Evolutionary conservation across 805 yeast genomes (phyloP), one percentile per base, ranked within the genome.

Genomic region (Spathaspora sp.): DNA sequence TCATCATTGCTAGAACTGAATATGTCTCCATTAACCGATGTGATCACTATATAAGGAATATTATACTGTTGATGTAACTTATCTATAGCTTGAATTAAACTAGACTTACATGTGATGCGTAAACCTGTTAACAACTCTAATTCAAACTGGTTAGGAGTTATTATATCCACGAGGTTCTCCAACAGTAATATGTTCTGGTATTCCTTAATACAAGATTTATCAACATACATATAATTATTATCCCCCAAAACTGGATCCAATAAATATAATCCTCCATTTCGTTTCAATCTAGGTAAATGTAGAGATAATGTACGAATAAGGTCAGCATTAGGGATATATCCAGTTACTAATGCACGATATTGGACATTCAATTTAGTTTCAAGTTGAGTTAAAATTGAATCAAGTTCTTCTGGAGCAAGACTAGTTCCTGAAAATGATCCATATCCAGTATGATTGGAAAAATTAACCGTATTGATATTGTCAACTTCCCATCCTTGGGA

Each of bases 71-170:
- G 49, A 60, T 87, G 90, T 12, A 89, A 62, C 2, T 50, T 53
- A 0, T 57, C 49, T 4, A 89, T 57, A 0, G 91, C 89, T 19
- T 52, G 40, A 32, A 64, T 62, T 44, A 88, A 71, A 9, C 69
- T 61, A 0, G 62, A 68, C 23, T 60, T 51, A 23, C 73, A 65
- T 1, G 60, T 61, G 18, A 89, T 78, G 49, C 73, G 73, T 49
- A 69, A 61, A 8, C 78, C 88, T 11, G 83, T 75, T 43, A 93
- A 67, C 28, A 89, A 64, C 67, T 91, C 97, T 16, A 87, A 77
- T 64, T 92, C 98, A 66, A 87, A 93, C 64, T 89, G 96, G 65
- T 92, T 92, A 2, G 98, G 98, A 0, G 97, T 92, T 14, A 89
- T 81, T 8, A 89, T 70, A 57, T 87, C 89, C 8, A 91, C 87